A percentile compares a stretch with the other conserved stretches of the same genome.
phyloP scores from a whole-genome alignment of 495 filamentous ascomycete genomes.

The Penicillium odoratum region DNA sequence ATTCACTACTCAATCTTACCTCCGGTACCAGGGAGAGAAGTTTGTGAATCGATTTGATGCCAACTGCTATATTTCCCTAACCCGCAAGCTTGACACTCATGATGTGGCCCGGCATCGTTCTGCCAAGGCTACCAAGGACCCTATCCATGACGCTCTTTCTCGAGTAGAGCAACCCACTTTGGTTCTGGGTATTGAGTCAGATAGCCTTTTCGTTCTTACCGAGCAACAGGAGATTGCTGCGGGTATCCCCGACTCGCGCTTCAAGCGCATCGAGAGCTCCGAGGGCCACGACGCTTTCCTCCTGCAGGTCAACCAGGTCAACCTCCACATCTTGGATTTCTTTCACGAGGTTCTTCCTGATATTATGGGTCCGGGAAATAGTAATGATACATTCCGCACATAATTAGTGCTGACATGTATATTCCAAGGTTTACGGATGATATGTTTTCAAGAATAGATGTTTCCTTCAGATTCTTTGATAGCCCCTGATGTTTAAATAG shows the following conservation, averaged over 20 bases:
- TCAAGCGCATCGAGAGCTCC: slow-evolving; percentile 85
- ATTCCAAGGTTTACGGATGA: too few species aligned
- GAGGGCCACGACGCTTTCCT: slow-evolving; percentile 98
- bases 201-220: slow-evolving; percentile 93
- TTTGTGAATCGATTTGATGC: slow-evolving; percentile 96
- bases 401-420: too few species aligned
- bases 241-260: slow-evolving; percentile 71
- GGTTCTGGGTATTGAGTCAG: slow-evolving; percentile 89
- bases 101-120: slow-evolving; percentile 78
- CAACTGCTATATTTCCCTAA: slow-evolving; percentile 99
- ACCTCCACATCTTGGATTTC: slow-evolving; percentile 80
- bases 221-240: slow-evolving; percentile 91
- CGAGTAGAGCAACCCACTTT: slow-evolving; percentile 83
- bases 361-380: slow-evolving; percentile 58
- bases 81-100: slow-evolving; percentile 95
- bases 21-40: slow-evolving; percentile 94
- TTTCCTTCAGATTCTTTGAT: too few species aligned
- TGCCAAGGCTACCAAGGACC: slow-evolving; percentile 40
- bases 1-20: slow-evolving; percentile 95
- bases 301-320: slow-evolving; percentile 96
- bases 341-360: slow-evolving; percentile 79
- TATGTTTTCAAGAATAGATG: too few species aligned
- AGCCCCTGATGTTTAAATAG: too few species aligned
- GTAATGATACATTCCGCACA: too few species aligned
- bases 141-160: slow-evolving; percentile 70